Base-by-base conservation (phyloP, 352 stramenopile genomes). In the Phytophthora europaea region DNA sequence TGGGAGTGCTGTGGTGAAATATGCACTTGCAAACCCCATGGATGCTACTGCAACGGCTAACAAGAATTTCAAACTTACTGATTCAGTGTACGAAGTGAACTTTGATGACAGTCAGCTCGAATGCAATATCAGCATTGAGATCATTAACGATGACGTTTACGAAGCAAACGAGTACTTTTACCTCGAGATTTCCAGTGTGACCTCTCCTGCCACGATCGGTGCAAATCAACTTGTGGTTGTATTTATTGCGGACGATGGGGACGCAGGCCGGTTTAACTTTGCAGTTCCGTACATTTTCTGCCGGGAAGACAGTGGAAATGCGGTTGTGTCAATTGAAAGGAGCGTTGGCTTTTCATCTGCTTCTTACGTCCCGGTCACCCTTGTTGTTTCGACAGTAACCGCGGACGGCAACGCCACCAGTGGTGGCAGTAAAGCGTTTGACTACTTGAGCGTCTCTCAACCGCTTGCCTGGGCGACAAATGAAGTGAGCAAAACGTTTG, bases 141-240 rank as follows among this genome's bases (percentile, higher is more conserved):
- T 91, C 63, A 83, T 92, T 59, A 87, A 92, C 54, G 85, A 91
- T 45, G 43, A 52, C 9, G 70, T 87, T 23, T 94, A 92, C 56
- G 83, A 91, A 47, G 70, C 81, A 9, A 89, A 85, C 22, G 82
- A 91, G 62, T 91, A 84, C 54, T 94, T 92, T 65, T 93, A 82
- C 47, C 54, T 94, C 3, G 75, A 90, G 33, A 79, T 94, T 18
- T 75, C 71, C 18, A 76, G 80, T 53, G 28, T 80, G 15, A 83
- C 12, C 9, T 63, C 59, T 40, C 52, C 82, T n/a, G 86, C 71
- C 6, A 81, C 78, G 23, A 73, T 85, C 38, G 86, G 86, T 2
- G 38, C 74, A 4, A 68, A 62, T 15, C 61, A 62, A 2, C 84
- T 45, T 0, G 68, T 76, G 1, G 76, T 72, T 9, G 65, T 94